Evolutionary conservation across 805 yeast species (phyloP).

Genomic region (Vanderwaltozyma verrucispora): DNA sequence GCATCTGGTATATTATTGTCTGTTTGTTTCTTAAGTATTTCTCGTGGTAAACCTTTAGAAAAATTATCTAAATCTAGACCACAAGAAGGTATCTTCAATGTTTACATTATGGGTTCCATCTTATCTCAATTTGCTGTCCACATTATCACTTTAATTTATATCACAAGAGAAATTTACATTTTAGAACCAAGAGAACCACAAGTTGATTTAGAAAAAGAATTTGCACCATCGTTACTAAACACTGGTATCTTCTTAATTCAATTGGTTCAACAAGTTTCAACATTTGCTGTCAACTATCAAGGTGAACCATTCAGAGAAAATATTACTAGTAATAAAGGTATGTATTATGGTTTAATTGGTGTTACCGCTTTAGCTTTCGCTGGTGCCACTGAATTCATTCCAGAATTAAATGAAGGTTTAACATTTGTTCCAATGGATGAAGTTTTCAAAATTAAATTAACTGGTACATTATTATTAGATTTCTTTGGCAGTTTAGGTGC

Average conservation of each 20-base stretch:
- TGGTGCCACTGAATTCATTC: conserved; percentile 90
- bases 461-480: conserved; percentile 63
- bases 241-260: conserved; percentile 94
- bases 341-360: conserved; percentile 91
- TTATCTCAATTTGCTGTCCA: conserved; percentile 95
- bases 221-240: conserved; percentile 81
- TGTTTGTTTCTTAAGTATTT: conserved; percentile 89
- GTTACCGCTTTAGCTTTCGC: conserved; percentile 81
- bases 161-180: conserved; percentile 72
- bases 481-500: conserved; percentile 65
- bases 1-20: conserved; percentile 86
- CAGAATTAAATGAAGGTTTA: conserved; percentile 88
- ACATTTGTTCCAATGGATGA: conserved; percentile 79
- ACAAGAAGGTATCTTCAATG: conserved; percentile 92
- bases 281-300: conserved; percentile 95
- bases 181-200: conserved; percentile 90
- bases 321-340: conserved; percentile 83
- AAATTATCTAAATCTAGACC: conserved; percentile 90
- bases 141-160: conserved; percentile 67
- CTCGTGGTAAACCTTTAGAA: conserved; percentile 85
- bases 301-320: conserved; percentile 95
- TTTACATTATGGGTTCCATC: conserved; percentile 95
- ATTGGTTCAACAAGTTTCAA: conserved; percentile 92
- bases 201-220: conserved; percentile 80
- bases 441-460: conserved; percentile 66